These are phyloP conservation scores for Aspergillus aculeatus DNA, from an alignment of 2,329 filamentous ascomycete genomes.

Conservation along the genomic window DNA sequence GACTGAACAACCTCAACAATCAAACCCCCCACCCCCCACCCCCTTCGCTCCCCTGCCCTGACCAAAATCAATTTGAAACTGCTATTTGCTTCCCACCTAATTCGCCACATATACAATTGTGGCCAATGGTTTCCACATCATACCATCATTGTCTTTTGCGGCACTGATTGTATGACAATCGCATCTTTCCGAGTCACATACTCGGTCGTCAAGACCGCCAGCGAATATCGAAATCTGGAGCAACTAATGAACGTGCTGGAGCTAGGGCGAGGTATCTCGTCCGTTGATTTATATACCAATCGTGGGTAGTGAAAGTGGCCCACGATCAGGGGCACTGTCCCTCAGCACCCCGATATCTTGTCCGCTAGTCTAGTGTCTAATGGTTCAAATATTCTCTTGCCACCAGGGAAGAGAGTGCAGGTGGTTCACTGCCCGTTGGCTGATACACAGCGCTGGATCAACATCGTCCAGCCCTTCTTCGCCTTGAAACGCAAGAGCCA, in stretches of 20 bases:
- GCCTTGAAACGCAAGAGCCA: conserved; percentile 71
- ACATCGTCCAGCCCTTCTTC: conserved; percentile 68
- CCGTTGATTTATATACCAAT: not conserved
- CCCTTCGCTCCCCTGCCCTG: too few relatives aligned
- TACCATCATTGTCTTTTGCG: not conserved
- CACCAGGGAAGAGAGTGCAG: conserved; percentile 45
- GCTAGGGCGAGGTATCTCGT: not conserved
- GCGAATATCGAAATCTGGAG: not conserved
- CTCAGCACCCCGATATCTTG: not conserved
- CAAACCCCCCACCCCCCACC: too few relatives aligned
- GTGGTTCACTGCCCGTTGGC: conserved; percentile 47
- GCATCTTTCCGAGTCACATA: not conserved
- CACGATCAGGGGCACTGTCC: not conserved
- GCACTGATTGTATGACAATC: conserved; percentile 8
- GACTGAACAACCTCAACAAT: too few relatives aligned
- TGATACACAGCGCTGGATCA: conserved; percentile 75
- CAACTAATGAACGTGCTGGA: not conserved
- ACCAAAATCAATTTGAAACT: too few relatives aligned
- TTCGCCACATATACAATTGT: too few relatives aligned
- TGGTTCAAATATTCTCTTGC: conserved; percentile 16
- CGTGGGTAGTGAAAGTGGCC: not conserved
- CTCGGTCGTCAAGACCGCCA: not conserved
- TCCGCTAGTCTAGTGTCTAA: not conserved
- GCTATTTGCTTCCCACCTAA: too few relatives aligned
- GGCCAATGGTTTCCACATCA: not conserved